Base-by-base conservation (phyloP, 139 green algal species). In the Chlorella sp. region DNA sequence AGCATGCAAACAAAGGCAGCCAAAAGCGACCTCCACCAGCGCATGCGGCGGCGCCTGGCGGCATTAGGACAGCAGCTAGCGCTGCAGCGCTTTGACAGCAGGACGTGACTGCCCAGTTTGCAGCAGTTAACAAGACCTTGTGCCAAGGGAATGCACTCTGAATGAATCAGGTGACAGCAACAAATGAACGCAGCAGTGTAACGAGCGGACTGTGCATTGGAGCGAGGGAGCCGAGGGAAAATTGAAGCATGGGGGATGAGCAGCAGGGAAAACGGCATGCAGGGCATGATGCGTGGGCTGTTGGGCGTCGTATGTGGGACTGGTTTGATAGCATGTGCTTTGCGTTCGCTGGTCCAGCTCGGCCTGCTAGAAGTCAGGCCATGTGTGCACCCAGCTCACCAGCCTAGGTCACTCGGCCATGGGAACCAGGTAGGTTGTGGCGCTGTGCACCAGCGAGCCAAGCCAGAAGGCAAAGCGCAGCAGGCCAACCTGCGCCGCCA, bases 391-490 rank as follows among this genome's bases (percentile, higher is more conserved):
- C 46, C 8, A 11, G 8, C 11, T 11, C 46, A 11, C 8, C 46
- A 8, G 51, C 51, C 11, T 16, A 60, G 60, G 24, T 68, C 60
- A 68, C 3, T 34, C 60, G 24, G 30, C 28, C 60, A 34, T n/a
- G 41, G 56, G 56, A 11, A 58, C 24, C 40, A 83, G 38, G 11
- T 26, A 40, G 6, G 43, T 34, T 34, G 51, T 72, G 11, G 48
- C 65, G 14, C 48, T 34, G 62, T 85, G 81, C 38, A 80, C 19
- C 20, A 38, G 48, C 43, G 68, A 58, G 0, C 48, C 72, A n/a
- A 87, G 20, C 85, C 85, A 89, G 30, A 75, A 72, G 20, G 68
- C 79, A 7, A 86, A 30, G 6, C 80, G 83, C 58, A 89, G 76
- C 13, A 73, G 32, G 13, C 70, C 64, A 22, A 89, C 67, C 17